Percentiles rank a stretch among this genome's conserved stretches.
Conservation (phyloP, 2,329 filamentous ascomycete species). For the Colletotrichum melonis region DNA sequence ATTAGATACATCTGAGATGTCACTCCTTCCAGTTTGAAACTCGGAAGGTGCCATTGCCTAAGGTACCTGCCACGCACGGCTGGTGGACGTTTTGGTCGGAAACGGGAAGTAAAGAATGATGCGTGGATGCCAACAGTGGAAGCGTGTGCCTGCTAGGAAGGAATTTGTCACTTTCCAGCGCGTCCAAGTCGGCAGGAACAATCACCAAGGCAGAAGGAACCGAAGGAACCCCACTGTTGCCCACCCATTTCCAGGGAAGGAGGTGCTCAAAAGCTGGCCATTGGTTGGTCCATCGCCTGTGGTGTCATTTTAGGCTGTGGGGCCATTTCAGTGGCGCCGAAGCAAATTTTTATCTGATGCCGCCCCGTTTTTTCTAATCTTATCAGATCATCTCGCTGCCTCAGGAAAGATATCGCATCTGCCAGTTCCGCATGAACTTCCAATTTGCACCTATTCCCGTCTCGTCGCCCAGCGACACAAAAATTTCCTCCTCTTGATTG, state of each 20-base stretch:
- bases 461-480: neutral
- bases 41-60: too few species aligned
- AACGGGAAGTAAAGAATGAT: neutral
- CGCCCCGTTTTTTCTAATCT: constrained; percentile 30
- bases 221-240: neutral
- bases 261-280: neutral
- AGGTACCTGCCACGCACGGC: neutral
- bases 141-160: too few species aligned
- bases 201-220: neutral
- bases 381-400: constrained; percentile 34
- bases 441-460: neutral
- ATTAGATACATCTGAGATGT: neutral
- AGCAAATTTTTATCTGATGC: constrained; percentile 32
- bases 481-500: neutral
- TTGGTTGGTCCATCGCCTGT: constrained; percentile 6
- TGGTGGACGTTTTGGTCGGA: neutral
- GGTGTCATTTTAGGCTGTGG: constrained; percentile 15
- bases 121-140: neutral
- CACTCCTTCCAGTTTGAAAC: neutral
- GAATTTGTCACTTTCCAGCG: too few species aligned
- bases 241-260: constrained; percentile 2
- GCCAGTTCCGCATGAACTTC: neutral
- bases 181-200: constrained; percentile 6
- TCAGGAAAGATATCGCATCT: neutral
- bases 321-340: constrained; percentile 4